phyloP scores from a whole-genome alignment of 129 eudicot genomes.

The Flaveria linearis region DNA sequence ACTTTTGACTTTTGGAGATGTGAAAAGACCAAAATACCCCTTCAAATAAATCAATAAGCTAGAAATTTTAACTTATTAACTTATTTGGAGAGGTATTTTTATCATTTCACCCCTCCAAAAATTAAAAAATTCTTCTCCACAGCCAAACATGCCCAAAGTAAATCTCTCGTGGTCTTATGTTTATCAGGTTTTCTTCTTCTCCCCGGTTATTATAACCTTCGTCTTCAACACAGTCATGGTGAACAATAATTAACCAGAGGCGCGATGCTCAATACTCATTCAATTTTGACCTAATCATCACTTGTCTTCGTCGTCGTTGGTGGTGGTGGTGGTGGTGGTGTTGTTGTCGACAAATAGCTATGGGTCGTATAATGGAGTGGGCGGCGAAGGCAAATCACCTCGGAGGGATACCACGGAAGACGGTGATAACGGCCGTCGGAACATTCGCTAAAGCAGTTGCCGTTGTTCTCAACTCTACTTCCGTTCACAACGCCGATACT shows the following conservation, averaged over 20 bases:
- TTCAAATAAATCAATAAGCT: no score
- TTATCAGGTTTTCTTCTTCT: neutral
- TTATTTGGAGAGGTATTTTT: no score
- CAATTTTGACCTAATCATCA: neutral
- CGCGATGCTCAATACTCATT: neutral
- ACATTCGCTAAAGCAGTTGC: conserved; percentile 74
- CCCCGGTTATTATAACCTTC: neutral
- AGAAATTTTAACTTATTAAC: no score
- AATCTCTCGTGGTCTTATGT: no score
- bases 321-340: neutral
- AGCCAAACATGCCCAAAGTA: no score
- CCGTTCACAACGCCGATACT: conserved; percentile 72
- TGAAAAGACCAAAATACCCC: no score
- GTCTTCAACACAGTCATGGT: neutral
- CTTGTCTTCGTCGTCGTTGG: neutral
- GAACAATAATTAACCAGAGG: neutral
- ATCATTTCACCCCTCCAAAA: no score
- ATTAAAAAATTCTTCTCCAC: no score
- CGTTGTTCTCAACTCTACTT: conserved; percentile 60
- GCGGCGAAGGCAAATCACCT: conserved; percentile 69
- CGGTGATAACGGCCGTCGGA: conserved; percentile 63
- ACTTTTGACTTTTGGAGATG: no score
- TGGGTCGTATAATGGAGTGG: conserved; percentile 71
- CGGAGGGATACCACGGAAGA: conserved; percentile 71
- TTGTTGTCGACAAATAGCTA: neutral